Base-by-base conservation (phyloP, 2,329 filamentous ascomycete genomes). In the Ophiostoma himal-ulmi region DNA sequence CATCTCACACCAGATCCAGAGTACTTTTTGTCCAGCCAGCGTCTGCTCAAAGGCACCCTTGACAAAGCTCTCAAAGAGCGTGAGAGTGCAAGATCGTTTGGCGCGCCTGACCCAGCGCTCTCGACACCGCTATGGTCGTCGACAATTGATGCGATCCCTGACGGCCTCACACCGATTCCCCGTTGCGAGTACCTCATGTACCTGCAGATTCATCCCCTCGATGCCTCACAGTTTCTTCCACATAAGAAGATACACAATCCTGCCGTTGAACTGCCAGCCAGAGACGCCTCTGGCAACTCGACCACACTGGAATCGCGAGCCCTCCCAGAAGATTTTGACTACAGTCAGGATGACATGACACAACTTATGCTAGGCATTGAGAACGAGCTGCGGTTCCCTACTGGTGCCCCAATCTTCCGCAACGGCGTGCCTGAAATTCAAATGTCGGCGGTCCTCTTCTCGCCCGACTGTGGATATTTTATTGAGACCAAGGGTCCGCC, bases 131-230 rank as follows among this genome's bases (percentile, higher is more conserved):
- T 93, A 0, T 97, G 93, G 93, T 87, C 88, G 2, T 91, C 92
- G 1, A 87, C 87, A 69, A 81, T 88, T 3, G 86, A 90, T 72
- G 87, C 83, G 6, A 80, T 84, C 13, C 84, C 86, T 30, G 89
- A 90, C 72, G 81, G 84, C 13, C 82, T 82, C 71, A 84, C 85
- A 71, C 85, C 88, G 22, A 80, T 85, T 44, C 92, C 93, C 0
- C 91, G 92, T 75, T 99, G 95, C 83, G 95, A 99, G 79, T 93
- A 93, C 76, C 82, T 99, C 68, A 82, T 96, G 70, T 98, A 94
- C 78, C 82, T 94, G 39, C 95, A 98, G 77, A 84, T 94, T 57
- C 85, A 91, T 73, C 86, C 88, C 1, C 79, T 85, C 3, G 79
- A 83, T 66, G 78, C 78, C 14, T 75, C 78, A 10, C 76, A 78